Evolutionary conservation across 2,329 filamentous ascomycete species (phyloP), one percentile per base, ranked within the genome.

Genomic region (Diaporthe destruens): DNA sequence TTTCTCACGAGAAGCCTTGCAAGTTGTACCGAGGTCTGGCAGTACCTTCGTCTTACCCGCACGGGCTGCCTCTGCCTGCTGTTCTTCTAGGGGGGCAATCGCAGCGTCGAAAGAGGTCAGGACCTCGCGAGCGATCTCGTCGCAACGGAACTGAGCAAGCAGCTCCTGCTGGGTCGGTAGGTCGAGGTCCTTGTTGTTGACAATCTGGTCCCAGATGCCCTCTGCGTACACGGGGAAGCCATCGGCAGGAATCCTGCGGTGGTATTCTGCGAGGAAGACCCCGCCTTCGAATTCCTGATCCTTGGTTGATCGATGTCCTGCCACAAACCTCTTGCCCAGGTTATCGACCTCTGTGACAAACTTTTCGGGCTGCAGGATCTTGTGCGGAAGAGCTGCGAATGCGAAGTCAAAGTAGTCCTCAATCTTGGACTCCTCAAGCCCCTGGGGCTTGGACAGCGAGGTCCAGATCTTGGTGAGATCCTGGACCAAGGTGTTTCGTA

Each of bases 381-480:
- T 99, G 87, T 99, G 96, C 5, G 96, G 96, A 29, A 99, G 88
- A 0, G 96, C 95, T 61, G 95, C 94, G 80, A 99, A 99, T 70
- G 95, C 95, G 82, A 99, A 98, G 84, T 99, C 96, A 79, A 99
- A 99, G 85, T 98, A 99, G 80, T 99, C 96, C 77, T 96, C 94
- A 76, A 99, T 98, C 72, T 88, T 91, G 25, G 96, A 96, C 76
- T 91, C 91, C 80, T 99, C 96, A 71, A 98, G 87, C 0, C 96
- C 96, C 42, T 91, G 84, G 5, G 96, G 96, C 81, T 99, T 99
- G 53, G 95, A 95, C 74, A 99, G 92, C 63, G 94, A 93, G 3
- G 92, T 89, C 96, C 96, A 99, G 78, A 99, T 94, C 81, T 96
- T 94, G 66, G 91, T 92, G 75, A 99, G 87, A 81, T 98, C 96